Evolutionary conservation across 1,284 basidiomycete species (phyloP), one percentile per base, ranked within the genome.

Genomic region (Sanghuangporus sanghuang): DNA sequence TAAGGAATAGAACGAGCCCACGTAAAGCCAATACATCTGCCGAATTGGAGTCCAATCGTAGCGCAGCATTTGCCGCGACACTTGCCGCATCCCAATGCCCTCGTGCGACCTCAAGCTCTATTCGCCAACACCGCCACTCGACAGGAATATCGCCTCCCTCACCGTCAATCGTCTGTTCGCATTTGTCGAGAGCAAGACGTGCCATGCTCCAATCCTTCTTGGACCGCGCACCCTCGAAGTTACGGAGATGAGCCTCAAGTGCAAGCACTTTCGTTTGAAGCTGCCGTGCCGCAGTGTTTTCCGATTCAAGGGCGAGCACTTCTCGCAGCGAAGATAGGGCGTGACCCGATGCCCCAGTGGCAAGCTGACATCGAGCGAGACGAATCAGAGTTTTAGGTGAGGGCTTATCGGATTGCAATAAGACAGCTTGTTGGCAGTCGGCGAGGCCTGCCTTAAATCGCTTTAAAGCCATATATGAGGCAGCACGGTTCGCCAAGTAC

Each of bases 401-500:
- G 7, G 80, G 77, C 0, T 71, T 65, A 5, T 78, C 69, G 14
- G 86, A 76, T 72, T 93, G 90, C 8, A 93, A 75, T 1, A 82
- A 75, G 0, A 84, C 81, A 2, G 92, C 92, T 42, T 81, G 78
- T 72, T 93, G 90, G 70, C 92, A 93, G 73, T 96, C 93, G 42
- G 81, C 79, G 9, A 95, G 77, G 0, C 93, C 93, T 1, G 78
- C 76, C 42, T 83, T 79, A 79, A 90, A 95, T 52, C 83, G 82
- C 71, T 93, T 93, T 61, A 92, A 72, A 0, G 86, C 83, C 86
- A 96, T 95, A 71, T 90, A 85, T 3, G 93, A 88, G 2, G 93
- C 93, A 0, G 93, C 93, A 49, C 93, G 86, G 74, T 96, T 96
- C 14, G 91, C 91, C 65, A 89, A 79, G 71, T 90, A 94, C 0